These are phyloP conservation scores for Lathyrus aphaca DNA, from an alignment of 306 rosid species.

Conservation along the genomic window DNA sequence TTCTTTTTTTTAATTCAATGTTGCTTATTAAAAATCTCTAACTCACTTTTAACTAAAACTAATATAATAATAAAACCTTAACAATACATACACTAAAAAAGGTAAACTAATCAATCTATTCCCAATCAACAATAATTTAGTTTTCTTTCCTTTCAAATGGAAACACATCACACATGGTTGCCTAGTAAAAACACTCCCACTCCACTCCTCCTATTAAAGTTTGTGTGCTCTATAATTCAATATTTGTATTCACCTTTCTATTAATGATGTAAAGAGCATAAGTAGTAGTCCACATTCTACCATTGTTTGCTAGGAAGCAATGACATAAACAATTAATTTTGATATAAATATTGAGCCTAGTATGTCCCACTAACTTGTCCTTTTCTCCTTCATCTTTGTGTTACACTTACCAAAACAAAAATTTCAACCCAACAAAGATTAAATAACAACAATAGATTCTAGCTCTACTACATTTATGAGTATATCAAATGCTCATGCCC, in stretches of 20 bases:
- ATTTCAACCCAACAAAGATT: too few species aligned
- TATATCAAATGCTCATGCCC: background rate
- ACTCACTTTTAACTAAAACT: too few species aligned
- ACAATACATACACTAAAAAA: too few species aligned
- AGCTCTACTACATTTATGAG: too few species aligned
- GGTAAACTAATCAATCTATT: background rate
- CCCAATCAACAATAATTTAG: background rate
- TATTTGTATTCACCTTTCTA: background rate
- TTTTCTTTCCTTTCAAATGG: background rate
- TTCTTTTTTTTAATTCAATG: too few species aligned
- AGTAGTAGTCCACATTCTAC: constrained; percentile 2
- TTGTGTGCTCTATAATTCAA: background rate
- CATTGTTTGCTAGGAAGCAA: background rate
- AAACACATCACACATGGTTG: background rate
- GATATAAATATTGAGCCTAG: background rate
- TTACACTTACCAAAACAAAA: too few species aligned
- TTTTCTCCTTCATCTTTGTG: background rate
- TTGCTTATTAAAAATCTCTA: too few species aligned
- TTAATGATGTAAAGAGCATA: background rate
- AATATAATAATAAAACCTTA: too few species aligned
- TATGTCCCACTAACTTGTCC: background rate
- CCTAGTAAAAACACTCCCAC: constrained; percentile 3
- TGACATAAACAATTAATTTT: constrained; percentile 3
- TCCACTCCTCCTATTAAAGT: background rate
- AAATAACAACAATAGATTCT: background rate